These are phyloP conservation scores for Aspergillus niger DNA, from an alignment of 2,329 filamentous ascomycete species.

Conservation along the genomic window DNA sequence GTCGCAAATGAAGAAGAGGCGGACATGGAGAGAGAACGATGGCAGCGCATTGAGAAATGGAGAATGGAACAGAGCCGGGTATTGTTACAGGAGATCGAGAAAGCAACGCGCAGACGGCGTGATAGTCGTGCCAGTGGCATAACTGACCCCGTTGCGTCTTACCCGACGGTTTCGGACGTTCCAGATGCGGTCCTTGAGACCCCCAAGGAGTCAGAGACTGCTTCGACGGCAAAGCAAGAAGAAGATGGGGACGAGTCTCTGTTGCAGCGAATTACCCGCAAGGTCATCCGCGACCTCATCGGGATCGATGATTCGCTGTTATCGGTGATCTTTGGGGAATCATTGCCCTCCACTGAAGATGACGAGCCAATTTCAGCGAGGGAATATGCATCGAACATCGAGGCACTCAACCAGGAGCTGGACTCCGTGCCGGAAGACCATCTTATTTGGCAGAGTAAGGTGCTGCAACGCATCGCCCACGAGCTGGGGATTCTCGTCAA, in stretches of 20 bases:
- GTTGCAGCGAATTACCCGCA: slow-evolving; percentile 78
- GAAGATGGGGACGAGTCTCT: slow-evolving; percentile 65
- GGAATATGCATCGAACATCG: slow-evolving; percentile 39
- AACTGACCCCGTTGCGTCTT: slow-evolving; percentile 18
- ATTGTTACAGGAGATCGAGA: slow-evolving; percentile 84
- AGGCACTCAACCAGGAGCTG: slow-evolving; percentile 33
- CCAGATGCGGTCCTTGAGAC: slow-evolving; percentile 44
- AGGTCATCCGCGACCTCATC: slow-evolving; percentile 84
- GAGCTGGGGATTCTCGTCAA: slow-evolving; percentile 84
- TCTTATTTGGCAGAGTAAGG: slow-evolving; percentile 59
- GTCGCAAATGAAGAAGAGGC: slow-evolving; percentile 59
- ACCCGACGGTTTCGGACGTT: slow-evolving; percentile 21
- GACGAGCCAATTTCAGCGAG: slow-evolving; percentile 22
- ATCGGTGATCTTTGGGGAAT: slow-evolving; percentile 83
- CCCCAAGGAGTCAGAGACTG: slow-evolving; percentile 55
- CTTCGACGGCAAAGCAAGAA: slow-evolving; percentile 38
- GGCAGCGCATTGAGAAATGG: slow-evolving; percentile 87
- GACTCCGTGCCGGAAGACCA: slow-evolving; percentile 30
- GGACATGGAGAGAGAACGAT: slow-evolving; percentile 70
- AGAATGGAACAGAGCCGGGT: slow-evolving; percentile 84
- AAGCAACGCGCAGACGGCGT: slow-evolving; percentile 71
- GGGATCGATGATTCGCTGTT: slow-evolving; percentile 86
- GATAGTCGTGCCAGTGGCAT: slow-evolving; percentile 31
- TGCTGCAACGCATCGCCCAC: slow-evolving; percentile 80
- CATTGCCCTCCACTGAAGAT: slow-evolving; percentile 56